Evolutionary conservation across 345 rosid species (phyloP), one percentile per base, ranked within the genome.

Genomic region (Laguncularia racemosa): DNA sequence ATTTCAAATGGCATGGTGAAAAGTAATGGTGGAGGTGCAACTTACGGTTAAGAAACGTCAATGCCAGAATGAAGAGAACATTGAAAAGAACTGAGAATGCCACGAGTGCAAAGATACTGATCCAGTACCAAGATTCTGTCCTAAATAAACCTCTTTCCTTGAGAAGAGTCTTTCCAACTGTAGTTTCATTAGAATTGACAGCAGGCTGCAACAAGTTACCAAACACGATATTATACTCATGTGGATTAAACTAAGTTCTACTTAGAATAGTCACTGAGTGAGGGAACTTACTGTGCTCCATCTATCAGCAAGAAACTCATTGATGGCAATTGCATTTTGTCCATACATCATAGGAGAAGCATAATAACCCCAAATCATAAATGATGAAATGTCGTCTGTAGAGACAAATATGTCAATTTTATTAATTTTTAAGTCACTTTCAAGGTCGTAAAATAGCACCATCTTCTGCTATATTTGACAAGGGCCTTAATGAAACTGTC

Each of bases 101-200:
- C n/a, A 72, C 44, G 59, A 73, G 59, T 20, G 84, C 95, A 11
- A 66, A 58, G 16, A 81, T 10, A 63, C 88, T 86, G 52, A 86
- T 61, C 95, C 90, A 86, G 62, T 84, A 86, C 90, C 90, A 84
- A 28, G 69, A 62, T 56, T 83, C 63, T n/a, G 75, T 67, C 11
- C 75, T 57, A 51, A 68, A 78, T 51, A 84, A 33, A 13, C 84
- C 90, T 15, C 84, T 67, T 10, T 68, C 53, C 68, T 65, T 67
- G 53, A 67, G 66, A 56, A 67, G 61, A 16, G 57, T 18, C 66
- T 55, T 61, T 43, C 71, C 71, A 16, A 67, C 66, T 16, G 71
- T 67, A 44, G 62, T 6, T 54, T 66, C 50, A n/a, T 50, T 21
- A 14, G 64, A 20, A 17, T 16, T 17, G 6, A 14, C 14, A 18